phyloP scores from a whole-genome alignment of 805 yeast species.

The Candida glaebosa region DNA sequence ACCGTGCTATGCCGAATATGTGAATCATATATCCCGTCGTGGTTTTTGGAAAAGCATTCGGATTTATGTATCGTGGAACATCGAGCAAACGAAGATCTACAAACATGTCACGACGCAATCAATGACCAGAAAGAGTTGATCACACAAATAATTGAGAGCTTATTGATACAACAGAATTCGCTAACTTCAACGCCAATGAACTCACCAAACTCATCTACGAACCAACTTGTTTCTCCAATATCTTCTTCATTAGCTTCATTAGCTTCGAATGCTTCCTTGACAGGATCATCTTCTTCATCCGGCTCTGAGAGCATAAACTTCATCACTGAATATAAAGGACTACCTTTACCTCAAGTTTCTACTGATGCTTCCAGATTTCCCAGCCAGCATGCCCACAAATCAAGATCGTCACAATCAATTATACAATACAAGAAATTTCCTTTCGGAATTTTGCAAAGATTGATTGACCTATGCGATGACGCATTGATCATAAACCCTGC shows the following conservation, averaged over 20 bases:
- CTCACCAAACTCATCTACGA: constrained; percentile 7
- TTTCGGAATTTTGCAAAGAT: constrained; percentile 52
- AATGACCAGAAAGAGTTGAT: constrained; percentile 64
- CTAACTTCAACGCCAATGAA: constrained; percentile 22
- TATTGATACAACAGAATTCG: constrained; percentile 23
- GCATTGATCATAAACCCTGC: constrained; percentile 68
- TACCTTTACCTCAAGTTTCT: constrained; percentile 39
- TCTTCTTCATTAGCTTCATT: constrained; percentile 11
- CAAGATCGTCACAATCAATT: constrained; percentile 27
- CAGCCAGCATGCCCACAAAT: constrained; percentile 12
- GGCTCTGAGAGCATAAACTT: constrained; percentile 11
- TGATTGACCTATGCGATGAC: constrained; percentile 67
- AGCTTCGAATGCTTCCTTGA: constrained; percentile 11
- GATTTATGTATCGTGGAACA: constrained; percentile 86
- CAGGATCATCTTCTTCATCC: constrained; percentile 17
- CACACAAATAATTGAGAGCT: constrained; percentile 37
- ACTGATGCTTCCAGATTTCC: constrained; percentile 16
- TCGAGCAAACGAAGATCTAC: constrained; percentile 72
- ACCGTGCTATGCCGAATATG: constrained; percentile 87
- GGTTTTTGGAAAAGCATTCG: constrained; percentile 95
- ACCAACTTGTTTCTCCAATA: constrained; percentile 7
- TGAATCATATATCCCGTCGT: constrained; percentile 84
- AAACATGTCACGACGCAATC: constrained; percentile 68
- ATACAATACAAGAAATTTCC: constrained; percentile 53
- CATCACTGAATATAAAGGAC: constrained; percentile 54